Conservation (phyloP, 495 filamentous ascomycete genomes). For the Hypoxylon intermedium region DNA sequence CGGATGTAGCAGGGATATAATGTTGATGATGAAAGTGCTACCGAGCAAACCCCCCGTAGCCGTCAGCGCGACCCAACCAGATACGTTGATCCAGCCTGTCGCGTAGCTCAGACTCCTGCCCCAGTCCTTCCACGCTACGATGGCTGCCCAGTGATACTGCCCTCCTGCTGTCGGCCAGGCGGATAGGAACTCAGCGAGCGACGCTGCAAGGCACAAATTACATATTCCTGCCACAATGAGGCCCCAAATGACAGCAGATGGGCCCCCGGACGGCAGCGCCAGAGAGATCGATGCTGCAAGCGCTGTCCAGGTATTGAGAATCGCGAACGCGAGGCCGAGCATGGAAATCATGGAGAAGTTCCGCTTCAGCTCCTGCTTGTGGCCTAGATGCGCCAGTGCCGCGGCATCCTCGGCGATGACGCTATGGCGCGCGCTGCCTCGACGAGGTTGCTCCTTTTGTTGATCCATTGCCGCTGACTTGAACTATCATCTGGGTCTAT, state of each 20-base stretch:
- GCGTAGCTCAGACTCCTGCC: conserved; percentile 71
- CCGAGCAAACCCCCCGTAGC: conserved; percentile 44
- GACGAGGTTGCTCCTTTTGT: conserved; percentile 2
- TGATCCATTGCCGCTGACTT: too few relatives aligned
- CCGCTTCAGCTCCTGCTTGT: conserved; percentile 66
- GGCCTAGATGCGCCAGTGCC: conserved; percentile 64
- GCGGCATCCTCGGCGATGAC: conserved; percentile 52
- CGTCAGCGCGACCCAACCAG: conserved; percentile 68
- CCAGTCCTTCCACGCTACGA: conserved; percentile 65
- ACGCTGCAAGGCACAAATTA: conserved; percentile 73
- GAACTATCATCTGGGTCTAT: too few relatives aligned
- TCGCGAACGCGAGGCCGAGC: conserved; percentile 66
- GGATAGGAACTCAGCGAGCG: conserved; percentile 74
- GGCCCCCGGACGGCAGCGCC: conserved; percentile 60
- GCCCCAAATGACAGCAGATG: conserved; percentile 65
- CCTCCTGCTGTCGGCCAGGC: conserved; percentile 74
- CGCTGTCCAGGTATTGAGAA: conserved; percentile 67
- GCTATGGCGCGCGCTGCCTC: conserved; percentile 15
- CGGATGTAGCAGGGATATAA: conserved; percentile 41
- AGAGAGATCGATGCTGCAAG: conserved; percentile 61
- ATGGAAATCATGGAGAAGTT: conserved; percentile 65
- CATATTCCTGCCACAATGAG: conserved; percentile 73
- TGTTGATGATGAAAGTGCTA: conserved; percentile 43
- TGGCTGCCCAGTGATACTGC: conserved; percentile 79
- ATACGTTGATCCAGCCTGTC: conserved; percentile 78